phyloP scores from a whole-genome alignment of 2,329 filamentous ascomycete genomes.

The Colletotrichum tanaceti region DNA sequence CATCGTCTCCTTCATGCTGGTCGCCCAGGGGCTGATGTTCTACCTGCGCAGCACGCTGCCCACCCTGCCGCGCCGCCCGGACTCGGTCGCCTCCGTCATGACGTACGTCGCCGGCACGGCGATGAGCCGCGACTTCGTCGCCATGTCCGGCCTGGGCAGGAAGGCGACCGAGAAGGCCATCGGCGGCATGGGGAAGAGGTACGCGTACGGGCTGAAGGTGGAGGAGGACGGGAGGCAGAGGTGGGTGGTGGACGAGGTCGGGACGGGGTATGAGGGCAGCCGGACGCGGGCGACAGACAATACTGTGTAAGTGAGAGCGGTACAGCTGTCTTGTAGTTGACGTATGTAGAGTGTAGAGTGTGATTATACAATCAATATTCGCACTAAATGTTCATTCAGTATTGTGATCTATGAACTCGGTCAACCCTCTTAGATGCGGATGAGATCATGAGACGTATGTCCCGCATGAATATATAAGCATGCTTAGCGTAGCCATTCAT shows the following conservation, averaged over 20 bases:
- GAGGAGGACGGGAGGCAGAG: neutral
- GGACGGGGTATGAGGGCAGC: neutral
- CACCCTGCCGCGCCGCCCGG: slow-evolving; percentile 43
- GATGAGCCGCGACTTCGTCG: slow-evolving; percentile 42
- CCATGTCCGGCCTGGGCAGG: slow-evolving; percentile 22
- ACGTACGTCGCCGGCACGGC: slow-evolving; percentile 43
- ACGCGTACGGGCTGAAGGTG: neutral
- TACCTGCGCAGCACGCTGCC: slow-evolving; percentile 43
- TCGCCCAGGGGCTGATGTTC: slow-evolving; percentile 38
- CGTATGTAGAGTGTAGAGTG: neutral
- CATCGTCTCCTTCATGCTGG: slow-evolving; percentile 41
- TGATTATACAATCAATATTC: too few relatives aligned
- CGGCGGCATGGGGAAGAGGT: neutral
- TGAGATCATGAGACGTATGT: too few relatives aligned
- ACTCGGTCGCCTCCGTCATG: slow-evolving; percentile 44
- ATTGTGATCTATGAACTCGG: too few relatives aligned
- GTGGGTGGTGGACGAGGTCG: neutral
- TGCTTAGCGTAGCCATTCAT: too few relatives aligned
- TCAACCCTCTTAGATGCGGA: too few relatives aligned
- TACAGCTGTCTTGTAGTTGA: neutral
- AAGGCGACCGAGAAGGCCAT: neutral
- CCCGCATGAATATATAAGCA: too few relatives aligned
- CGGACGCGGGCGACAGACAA: neutral
- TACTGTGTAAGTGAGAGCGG: neutral
- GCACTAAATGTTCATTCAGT: neutral